Percentiles rank a stretch among this genome's conserved stretches.
Conservation (phyloP, 2,329 filamentous ascomycete genomes). For the Colletotrichum sp. region DNA sequence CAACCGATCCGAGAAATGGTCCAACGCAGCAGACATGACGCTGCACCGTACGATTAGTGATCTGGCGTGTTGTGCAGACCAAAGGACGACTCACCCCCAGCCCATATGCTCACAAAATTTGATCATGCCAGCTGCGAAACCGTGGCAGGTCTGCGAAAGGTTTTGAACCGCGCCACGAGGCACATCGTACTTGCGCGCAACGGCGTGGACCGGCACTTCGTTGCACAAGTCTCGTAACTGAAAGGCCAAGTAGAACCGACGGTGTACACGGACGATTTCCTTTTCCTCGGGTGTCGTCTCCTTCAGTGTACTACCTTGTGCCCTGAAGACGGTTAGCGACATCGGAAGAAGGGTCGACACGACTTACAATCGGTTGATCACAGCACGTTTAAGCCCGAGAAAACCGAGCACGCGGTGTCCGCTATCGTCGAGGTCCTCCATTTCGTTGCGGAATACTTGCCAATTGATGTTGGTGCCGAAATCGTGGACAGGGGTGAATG, state of each 20-base stretch:
- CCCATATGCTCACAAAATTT: constrained; percentile 81
- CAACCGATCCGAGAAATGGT: constrained; percentile 77
- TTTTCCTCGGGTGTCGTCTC: constrained; percentile 66
- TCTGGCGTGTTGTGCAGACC: background rate
- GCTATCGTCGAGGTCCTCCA: constrained; percentile 74
- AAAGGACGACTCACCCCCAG: constrained; percentile 59
- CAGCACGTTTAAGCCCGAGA: constrained; percentile 70
- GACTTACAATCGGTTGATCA: constrained; percentile 69
- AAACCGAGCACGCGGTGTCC: constrained; percentile 71
- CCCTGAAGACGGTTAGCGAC: constrained; percentile 48
- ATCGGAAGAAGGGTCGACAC: background rate
- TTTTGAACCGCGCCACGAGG: constrained; percentile 75
- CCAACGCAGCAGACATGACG: constrained; percentile 72
- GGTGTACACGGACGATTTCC: constrained; percentile 67
- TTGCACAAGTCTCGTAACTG: constrained; percentile 82
- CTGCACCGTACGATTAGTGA: constrained; percentile 36
- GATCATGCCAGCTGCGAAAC: constrained; percentile 79
- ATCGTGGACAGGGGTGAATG: constrained; percentile 73
- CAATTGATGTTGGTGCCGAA: constrained; percentile 66
- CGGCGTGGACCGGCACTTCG: constrained; percentile 72
- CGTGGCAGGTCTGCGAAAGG: constrained; percentile 75
- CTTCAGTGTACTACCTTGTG: constrained; percentile 68
- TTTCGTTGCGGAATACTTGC: constrained; percentile 73
- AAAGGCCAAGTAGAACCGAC: constrained; percentile 75
- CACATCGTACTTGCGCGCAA: constrained; percentile 73